Evolutionary conservation across 805 yeast species (phyloP).

Genomic region (Teunomyces pallodes): DNA sequence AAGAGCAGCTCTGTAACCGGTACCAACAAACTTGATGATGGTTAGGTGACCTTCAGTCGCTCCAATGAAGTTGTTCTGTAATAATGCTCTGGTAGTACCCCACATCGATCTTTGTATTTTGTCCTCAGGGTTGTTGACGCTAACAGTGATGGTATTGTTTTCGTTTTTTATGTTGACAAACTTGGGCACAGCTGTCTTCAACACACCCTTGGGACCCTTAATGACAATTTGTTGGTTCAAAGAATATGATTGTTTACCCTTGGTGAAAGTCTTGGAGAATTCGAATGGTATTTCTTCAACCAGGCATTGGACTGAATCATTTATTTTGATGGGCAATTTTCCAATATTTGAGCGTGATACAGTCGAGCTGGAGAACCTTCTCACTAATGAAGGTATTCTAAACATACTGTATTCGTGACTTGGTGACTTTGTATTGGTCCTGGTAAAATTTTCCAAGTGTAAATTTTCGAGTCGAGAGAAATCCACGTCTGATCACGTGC

Average conservation of each 20-base stretch:
- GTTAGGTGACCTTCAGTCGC: conserved; percentile 92
- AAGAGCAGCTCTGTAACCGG: conserved; percentile 89
- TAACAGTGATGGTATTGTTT: conserved; percentile 44
- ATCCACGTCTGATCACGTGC: not conserved
- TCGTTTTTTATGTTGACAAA: conserved; percentile 51
- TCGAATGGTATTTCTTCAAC: conserved; percentile 48
- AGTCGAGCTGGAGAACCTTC: conserved; percentile 15
- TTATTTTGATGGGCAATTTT: conserved; percentile 66
- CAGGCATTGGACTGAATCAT: conserved; percentile 55
- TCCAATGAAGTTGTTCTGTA: conserved; percentile 79
- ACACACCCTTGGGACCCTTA: conserved; percentile 74
- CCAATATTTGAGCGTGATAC: conserved; percentile 65
- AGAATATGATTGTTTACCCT: conserved; percentile 59
- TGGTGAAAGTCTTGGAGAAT: conserved; percentile 58
- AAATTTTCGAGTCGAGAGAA: conserved; percentile 1
- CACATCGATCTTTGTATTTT: conserved; percentile 83
- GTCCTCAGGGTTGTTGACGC: conserved; percentile 53
- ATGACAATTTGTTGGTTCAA: conserved; percentile 60
- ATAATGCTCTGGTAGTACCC: conserved; percentile 86
- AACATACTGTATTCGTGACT: not conserved
- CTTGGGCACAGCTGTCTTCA: conserved; percentile 66
- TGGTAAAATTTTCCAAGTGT: not conserved
- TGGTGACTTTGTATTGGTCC: not conserved
- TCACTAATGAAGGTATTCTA: conserved; percentile 1
- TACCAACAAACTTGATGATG: conserved; percentile 86